phyloP scores from a whole-genome alignment of 2,329 filamentous ascomycete genomes.

The Fusarium anthophilum region DNA sequence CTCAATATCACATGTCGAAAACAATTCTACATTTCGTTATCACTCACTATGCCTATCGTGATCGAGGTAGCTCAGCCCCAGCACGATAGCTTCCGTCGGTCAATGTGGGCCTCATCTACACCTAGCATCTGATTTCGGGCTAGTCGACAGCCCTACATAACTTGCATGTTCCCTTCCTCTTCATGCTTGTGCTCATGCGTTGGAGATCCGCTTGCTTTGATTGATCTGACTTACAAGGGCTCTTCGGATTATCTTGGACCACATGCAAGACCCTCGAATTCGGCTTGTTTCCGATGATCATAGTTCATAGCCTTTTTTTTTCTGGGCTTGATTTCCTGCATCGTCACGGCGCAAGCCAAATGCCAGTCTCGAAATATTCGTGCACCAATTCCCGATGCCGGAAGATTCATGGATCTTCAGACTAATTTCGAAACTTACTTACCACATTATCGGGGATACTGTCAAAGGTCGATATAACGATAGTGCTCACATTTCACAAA shows the following conservation, averaged over 20 bases:
- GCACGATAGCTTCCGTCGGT: not conserved
- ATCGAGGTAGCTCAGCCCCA: not conserved
- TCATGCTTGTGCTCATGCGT: not conserved
- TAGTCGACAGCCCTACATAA: constrained; percentile 27
- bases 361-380: not conserved
- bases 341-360: not conserved
- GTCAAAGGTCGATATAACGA: not conserved
- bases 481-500: not conserved
- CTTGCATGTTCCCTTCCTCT: not conserved
- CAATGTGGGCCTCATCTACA: constrained; percentile 16
- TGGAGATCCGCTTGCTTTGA: constrained; percentile 6
- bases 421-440: not conserved
- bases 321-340: not conserved
- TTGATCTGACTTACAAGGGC: constrained; percentile 2
- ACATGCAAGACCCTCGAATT: not conserved
- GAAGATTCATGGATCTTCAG: not conserved
- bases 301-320: not conserved
- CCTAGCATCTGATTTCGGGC: constrained; percentile 22
- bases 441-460: not conserved
- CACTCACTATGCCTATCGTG: not conserved
- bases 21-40: not conserved
- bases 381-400: not conserved
- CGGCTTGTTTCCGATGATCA: constrained; percentile 9
- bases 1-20: constrained; percentile 14
- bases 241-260: not conserved